phyloP scores from a whole-genome alignment of 345 rosid species.

The Pelargonium nanum region DNA sequence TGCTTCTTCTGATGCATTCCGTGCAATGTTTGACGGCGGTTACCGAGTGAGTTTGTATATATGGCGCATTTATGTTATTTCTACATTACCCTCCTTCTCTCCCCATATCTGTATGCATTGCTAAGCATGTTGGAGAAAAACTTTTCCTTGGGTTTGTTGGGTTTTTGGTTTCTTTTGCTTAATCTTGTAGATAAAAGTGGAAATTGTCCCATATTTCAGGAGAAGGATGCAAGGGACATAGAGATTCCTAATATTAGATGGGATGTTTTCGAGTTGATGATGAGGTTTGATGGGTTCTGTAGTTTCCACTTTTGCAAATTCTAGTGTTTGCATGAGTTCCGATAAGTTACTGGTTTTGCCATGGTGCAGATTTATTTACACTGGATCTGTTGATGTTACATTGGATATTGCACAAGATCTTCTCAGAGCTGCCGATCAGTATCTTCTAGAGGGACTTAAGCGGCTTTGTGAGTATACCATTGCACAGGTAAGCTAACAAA shows the following conservation, averaged over 20 bases:
- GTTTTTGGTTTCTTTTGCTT: conserved; percentile 1
- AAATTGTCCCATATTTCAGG: conserved; percentile 34
- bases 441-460: conserved; percentile 93
- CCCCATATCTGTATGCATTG: neutral
- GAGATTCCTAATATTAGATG: conserved; percentile 98
- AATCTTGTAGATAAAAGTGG: neutral
- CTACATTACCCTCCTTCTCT: neutral
- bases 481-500: conserved; percentile 70
- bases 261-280: conserved; percentile 99
- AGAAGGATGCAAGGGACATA: conserved; percentile 93
- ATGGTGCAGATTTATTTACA: conserved; percentile 76
- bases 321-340: neutral
- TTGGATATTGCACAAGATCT: conserved; percentile 88
- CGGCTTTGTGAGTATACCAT: conserved; percentile 94
- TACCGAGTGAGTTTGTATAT: conserved; percentile 61
- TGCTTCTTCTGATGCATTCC: conserved; percentile 99
- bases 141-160: neutral
- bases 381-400: conserved; percentile 84
- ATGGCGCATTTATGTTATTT: neutral
- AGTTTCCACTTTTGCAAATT: conserved; percentile 6
- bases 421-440: conserved; percentile 97
- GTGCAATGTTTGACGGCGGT: conserved; percentile 99
- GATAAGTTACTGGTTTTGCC: conserved; percentile 7
- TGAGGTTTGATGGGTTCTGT: conserved; percentile 51
- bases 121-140: neutral